These are phyloP conservation scores for Passalora sequoiae DNA, from an alignment of 2,329 filamentous ascomycete genomes.

Conservation along the genomic window DNA sequence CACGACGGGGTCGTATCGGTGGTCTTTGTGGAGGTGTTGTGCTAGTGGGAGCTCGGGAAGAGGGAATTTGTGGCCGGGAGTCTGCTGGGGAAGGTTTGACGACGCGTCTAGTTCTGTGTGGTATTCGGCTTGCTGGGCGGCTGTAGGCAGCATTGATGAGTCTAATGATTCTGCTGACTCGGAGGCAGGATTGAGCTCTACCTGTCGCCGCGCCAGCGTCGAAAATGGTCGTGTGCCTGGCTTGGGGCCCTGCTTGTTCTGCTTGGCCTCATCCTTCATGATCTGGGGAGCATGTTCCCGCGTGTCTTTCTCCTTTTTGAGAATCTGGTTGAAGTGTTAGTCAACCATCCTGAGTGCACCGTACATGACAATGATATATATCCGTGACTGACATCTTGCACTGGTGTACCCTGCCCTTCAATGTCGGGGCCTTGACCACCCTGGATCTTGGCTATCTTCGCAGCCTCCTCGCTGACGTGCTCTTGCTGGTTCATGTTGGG, in stretches of 20 bases:
- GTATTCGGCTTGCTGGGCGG: constrained; percentile 24
- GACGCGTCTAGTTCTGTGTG: constrained; percentile 15
- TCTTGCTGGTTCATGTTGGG: constrained; percentile 52
- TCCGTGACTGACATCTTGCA: constrained; percentile 53
- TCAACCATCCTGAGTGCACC: no score
- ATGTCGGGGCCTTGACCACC: constrained; percentile 57
- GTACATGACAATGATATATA: background rate
- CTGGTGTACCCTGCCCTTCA: constrained; percentile 57
- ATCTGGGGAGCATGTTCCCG: constrained; percentile 62
- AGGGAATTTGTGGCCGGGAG: constrained; percentile 70
- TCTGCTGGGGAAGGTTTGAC: constrained; percentile 34
- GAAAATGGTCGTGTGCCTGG: constrained; percentile 51
- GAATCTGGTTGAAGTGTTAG: constrained; percentile 46
- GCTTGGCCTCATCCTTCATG: constrained; percentile 55
- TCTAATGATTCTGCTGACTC: constrained; percentile 16
- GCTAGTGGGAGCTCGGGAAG: constrained; percentile 64
- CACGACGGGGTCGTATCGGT: constrained; percentile 80
- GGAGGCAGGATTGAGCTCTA: constrained; percentile 12
- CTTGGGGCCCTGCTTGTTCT: constrained; percentile 29
- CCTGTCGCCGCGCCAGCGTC: constrained; percentile 44
- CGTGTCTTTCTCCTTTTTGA: constrained; percentile 58
- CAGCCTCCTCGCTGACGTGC: constrained; percentile 62
- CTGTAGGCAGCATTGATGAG: constrained; percentile 26
- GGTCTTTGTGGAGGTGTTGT: constrained; percentile 60
- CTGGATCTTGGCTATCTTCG: constrained; percentile 54